Conservation (phyloP, 768 basidiomycete genomes). For the Lepiota brunneoincarnata region DNA sequence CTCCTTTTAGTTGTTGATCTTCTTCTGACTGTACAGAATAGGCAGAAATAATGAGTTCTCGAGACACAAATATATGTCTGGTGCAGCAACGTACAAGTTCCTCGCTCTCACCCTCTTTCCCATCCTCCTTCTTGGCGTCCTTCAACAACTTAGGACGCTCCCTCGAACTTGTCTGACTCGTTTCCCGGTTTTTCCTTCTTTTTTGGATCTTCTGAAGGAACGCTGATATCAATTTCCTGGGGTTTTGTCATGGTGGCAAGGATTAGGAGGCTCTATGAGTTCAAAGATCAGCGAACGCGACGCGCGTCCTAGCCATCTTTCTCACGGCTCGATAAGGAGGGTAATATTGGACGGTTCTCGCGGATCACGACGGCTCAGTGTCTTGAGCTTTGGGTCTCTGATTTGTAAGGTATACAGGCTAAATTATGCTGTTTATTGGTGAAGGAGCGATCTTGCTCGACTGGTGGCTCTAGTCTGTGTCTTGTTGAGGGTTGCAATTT, state of each 20-base stretch:
- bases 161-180: constrained; percentile 31
- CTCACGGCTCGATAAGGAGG: constrained; percentile 25
- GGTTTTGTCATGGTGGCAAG: constrained; percentile 51
- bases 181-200: constrained; percentile 58
- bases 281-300: constrained; percentile 37
- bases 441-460: no score
- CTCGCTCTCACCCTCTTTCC: constrained; percentile 59
- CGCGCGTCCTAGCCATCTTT: constrained; percentile 44
- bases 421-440: no score
- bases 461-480: no score
- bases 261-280: constrained; percentile 12
- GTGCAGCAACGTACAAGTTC: constrained; percentile 65
- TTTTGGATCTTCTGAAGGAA: constrained; percentile 73
- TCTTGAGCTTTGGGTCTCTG: no score
- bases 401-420: no score
- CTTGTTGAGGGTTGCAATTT: no score
- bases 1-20: constrained; percentile 87
- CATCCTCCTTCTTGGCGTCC: constrained; percentile 45
- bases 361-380: not conserved
- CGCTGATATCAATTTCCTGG: constrained; percentile 56
- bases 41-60: constrained; percentile 5
- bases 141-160: constrained; percentile 55
- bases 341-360: not conserved
- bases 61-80: not conserved
- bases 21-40: constrained; percentile 74